Evolutionary conservation across 352 stramenopile species (phyloP).

Genomic region (Pythium volutum): DNA sequence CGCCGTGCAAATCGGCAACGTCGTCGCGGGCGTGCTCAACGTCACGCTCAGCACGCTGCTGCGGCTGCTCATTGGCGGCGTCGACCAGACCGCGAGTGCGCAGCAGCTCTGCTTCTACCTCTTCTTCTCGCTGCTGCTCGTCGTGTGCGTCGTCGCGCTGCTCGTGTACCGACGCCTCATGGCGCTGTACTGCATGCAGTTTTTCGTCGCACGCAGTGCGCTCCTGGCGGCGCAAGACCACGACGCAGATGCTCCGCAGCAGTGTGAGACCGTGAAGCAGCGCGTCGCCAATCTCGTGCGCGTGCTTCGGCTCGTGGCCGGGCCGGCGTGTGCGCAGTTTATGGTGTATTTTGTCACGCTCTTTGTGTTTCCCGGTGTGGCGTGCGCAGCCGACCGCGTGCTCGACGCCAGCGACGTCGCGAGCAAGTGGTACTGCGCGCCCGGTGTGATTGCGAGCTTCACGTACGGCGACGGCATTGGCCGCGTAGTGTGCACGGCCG

Average conservation of each 20-base stretch:
- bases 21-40: conserved; percentile 48
- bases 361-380: conserved; percentile 49
- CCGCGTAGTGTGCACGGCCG: conserved; percentile 26
- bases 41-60: conserved; percentile 54
- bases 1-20: conserved; percentile 63
- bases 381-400: conserved; percentile 39
- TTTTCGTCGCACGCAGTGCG: conserved; percentile 51
- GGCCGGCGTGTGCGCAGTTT: conserved; percentile 50
- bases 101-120: conserved; percentile 51
- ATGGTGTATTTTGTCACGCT: conserved; percentile 62
- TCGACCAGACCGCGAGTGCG: conserved; percentile 35
- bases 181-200: conserved; percentile 42
- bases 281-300: conserved; percentile 40
- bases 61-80: conserved; percentile 43
- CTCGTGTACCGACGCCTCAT: conserved; percentile 40
- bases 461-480: conserved; percentile 40
- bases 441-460: conserved; percentile 34
- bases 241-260: conserved; percentile 29
- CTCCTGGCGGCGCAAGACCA: conserved; percentile 28
- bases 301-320: conserved; percentile 47
- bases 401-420: conserved; percentile 13
- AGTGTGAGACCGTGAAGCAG: not conserved
- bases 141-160: conserved; percentile 45
- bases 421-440: conserved; percentile 27
- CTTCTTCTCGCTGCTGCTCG: conserved; percentile 53